Percentiles rank a stretch among this genome's conserved stretches.
phyloP scores from a whole-genome alignment of 768 basidiomycete species.

The Phaffia australis region DNA sequence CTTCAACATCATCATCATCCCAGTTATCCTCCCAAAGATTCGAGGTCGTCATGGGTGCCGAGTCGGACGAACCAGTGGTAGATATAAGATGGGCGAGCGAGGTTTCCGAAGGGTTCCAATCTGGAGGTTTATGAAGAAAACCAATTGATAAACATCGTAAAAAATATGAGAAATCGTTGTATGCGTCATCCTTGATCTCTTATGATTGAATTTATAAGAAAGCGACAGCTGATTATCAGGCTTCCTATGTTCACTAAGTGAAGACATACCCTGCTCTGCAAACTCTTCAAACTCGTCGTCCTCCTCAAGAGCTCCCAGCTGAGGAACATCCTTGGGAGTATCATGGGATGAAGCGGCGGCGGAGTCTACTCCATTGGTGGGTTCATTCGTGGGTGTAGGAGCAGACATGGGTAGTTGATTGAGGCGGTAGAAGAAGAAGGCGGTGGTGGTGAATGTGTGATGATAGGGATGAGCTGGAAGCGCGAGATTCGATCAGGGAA shows the following conservation, averaged over 20 bases:
- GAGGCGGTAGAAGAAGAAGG: too few species aligned
- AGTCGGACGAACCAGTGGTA: constrained; percentile 60
- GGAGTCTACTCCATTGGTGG: too few species aligned
- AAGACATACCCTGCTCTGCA: constrained; percentile 31
- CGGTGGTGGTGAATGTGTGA: too few species aligned
- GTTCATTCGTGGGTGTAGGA: too few species aligned
- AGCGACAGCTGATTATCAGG: not conserved
- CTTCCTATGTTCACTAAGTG: not conserved
- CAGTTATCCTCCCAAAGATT: constrained; percentile 99
- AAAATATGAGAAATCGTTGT: not conserved
- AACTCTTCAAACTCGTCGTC: constrained; percentile 76
- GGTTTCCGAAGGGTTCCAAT: constrained; percentile 27
- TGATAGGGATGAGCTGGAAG: too few species aligned
- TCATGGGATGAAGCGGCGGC: not conserved
- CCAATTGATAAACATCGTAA: too few species aligned
- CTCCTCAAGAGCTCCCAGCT: constrained; percentile 84
- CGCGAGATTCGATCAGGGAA: too few species aligned
- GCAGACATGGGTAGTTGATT: too few species aligned
- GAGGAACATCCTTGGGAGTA: constrained; percentile 42
- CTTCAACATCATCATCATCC: constrained; percentile 99
- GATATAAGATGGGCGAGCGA: constrained; percentile 30
- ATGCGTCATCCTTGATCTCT: constrained; percentile 55
- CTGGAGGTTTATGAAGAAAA: constrained; percentile 16
- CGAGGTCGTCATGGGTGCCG: constrained; percentile 68
- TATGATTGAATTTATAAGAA: not conserved